These are phyloP conservation scores for Rhizophagus prolifer DNA, from an alignment of 192 early-diverging fungal species.

Conservation along the genomic window DNA sequence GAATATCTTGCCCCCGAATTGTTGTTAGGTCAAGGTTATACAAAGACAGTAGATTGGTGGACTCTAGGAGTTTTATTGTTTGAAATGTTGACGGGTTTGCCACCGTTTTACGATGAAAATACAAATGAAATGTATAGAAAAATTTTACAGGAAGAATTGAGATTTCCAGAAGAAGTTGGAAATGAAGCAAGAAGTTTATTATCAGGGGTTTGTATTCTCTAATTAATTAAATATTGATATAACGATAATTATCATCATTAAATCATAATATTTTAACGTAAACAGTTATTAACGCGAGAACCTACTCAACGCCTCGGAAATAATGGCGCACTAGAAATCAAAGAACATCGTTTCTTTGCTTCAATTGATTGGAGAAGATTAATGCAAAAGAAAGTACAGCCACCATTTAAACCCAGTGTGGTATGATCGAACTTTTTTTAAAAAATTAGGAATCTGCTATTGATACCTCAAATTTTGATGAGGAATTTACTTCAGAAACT, in stretches of 20 bases:
- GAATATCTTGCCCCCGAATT: conserved; percentile 97
- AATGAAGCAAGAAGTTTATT: conserved; percentile 65
- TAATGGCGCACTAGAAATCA: conserved; percentile 88
- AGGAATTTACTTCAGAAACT: conserved; percentile 94
- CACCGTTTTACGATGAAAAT: conserved; percentile 95
- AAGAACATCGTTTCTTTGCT: conserved; percentile 91
- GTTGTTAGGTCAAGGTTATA: conserved; percentile 81
- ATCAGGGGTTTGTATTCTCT: conserved; percentile 45
- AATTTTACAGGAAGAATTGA: conserved; percentile 87
- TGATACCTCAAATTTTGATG: conserved; percentile 98
- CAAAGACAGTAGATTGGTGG: conserved; percentile 98
- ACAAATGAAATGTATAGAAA: conserved; percentile 94
- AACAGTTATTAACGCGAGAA: conserved; percentile 73
- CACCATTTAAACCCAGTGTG: conserved; percentile 92
- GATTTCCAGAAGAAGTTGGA: conserved; percentile 75
- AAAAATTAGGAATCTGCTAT: conserved; percentile 59
- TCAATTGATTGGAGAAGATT: conserved; percentile 87
- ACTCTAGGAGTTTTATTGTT: conserved; percentile 88
- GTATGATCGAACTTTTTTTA: conserved; percentile 21
- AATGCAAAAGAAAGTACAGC: conserved; percentile 87
- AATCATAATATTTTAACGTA: not conserved
- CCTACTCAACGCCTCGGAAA: conserved; percentile 80
- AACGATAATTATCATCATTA: not conserved
- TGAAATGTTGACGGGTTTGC: conserved; percentile 86
- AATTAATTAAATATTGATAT: not conserved